A percentile compares a stretch with the other conserved stretches of the same genome.
These are phyloP conservation scores for Beta vulgaris DNA, from an alignment of 148 eudicot genomes.

Conservation along the genomic window DNA sequence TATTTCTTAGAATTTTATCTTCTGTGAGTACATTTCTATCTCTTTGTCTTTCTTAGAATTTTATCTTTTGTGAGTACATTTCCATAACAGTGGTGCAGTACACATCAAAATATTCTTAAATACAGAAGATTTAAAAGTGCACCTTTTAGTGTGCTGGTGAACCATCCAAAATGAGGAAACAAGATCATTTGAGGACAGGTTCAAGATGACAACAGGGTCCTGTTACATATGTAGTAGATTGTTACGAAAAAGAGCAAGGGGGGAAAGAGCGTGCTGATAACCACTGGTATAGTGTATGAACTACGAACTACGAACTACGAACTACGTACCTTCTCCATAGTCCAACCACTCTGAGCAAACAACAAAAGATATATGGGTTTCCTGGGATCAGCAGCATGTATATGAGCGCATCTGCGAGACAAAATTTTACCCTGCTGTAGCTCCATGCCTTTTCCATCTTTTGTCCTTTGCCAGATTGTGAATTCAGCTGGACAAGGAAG, in stretches of 20 bases:
- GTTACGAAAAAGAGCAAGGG: constrained; percentile 11
- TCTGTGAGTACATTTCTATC: no score
- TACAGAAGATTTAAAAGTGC: constrained; percentile 1
- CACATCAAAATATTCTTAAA: neutral
- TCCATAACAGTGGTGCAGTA: neutral
- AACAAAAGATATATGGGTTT: constrained; percentile 68
- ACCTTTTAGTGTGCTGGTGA: constrained; percentile 81
- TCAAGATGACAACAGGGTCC: constrained; percentile 81
- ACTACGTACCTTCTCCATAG: constrained; percentile 74
- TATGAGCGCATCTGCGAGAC: constrained; percentile 66
- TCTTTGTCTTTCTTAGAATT: no score
- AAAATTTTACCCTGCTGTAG: constrained; percentile 68
- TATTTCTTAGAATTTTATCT: no score
- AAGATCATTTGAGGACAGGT: constrained; percentile 61
- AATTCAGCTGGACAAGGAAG: constrained; percentile 91
- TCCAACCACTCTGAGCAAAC: constrained; percentile 87
- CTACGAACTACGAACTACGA: no score
- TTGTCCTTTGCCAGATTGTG: constrained; percentile 71
- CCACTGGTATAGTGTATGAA: neutral
- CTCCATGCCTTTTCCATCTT: constrained; percentile 60
- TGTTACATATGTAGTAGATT: constrained; percentile 34
- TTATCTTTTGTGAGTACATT: no score
- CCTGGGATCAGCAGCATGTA: constrained; percentile 78
- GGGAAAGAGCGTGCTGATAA: constrained; percentile 3
- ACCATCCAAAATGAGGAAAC: constrained; percentile 94